phyloP scores from a whole-genome alignment of 163 green algal species.

The Coccomyxa subellipsoidea region DNA sequence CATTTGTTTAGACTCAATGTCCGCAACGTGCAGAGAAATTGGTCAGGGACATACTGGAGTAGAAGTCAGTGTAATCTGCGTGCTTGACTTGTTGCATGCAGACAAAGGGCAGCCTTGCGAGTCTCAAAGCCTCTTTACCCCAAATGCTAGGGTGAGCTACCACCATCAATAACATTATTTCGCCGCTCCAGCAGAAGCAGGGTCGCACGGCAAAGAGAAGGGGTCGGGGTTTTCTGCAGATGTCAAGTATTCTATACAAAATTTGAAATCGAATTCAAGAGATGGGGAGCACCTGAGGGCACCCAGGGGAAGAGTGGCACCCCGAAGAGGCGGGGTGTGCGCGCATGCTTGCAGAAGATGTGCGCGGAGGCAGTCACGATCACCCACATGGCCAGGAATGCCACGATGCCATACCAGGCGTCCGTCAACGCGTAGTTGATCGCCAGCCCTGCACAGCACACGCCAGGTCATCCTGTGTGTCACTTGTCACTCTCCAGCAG shows the following conservation, averaged over 20 bases:
- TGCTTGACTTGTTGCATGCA: too few species aligned
- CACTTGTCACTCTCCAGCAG: not conserved
- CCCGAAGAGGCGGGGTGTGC: not conserved
- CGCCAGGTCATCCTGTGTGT: not conserved
- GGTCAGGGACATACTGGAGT: too few species aligned
- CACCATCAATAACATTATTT: too few species aligned
- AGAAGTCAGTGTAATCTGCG: too few species aligned
- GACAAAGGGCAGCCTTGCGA: too few species aligned
- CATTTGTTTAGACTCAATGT: too few species aligned
- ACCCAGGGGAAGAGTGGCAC: constrained; percentile 3
- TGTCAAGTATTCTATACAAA: not conserved
- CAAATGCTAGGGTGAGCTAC: too few species aligned
- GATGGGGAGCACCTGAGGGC: not conserved
- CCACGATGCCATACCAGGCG: not conserved
- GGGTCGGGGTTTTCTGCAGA: too few species aligned
- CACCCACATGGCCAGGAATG: not conserved
- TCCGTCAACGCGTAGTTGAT: not conserved
- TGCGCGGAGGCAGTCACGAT: not conserved
- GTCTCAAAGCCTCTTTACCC: too few species aligned
- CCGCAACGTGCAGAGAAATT: too few species aligned
- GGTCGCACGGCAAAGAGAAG: too few species aligned
- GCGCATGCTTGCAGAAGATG: constrained; percentile 13
- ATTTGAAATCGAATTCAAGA: not conserved
- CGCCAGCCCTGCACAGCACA: not conserved
- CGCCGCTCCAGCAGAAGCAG: too few species aligned